Conservation (phyloP, 1,139 yeast species). For the Kodamaea sp. region DNA sequence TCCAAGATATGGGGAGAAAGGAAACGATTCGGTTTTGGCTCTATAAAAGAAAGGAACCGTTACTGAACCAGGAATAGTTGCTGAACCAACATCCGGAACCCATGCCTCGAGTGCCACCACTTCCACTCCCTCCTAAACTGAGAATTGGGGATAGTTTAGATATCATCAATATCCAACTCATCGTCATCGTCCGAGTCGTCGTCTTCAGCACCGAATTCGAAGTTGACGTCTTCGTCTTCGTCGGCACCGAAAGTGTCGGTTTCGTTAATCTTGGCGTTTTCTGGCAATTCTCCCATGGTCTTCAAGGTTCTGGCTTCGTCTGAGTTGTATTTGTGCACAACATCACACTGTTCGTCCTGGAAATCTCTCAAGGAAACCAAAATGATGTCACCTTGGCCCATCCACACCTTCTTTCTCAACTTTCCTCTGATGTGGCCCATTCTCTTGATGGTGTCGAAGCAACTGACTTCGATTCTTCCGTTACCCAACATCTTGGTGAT, state of each 20-base stretch:
- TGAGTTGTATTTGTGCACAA: slow-evolving; percentile 92
- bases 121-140: too few species aligned
- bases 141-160: slow-evolving; percentile 36
- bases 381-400: slow-evolving; percentile 97
- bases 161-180: slow-evolving; percentile 82
- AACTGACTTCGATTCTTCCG: slow-evolving; percentile 92
- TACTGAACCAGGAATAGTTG: too few species aligned
- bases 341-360: slow-evolving; percentile 98
- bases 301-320: slow-evolving; percentile 98
- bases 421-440: slow-evolving; percentile 99
- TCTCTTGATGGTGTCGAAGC: slow-evolving; percentile 93
- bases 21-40: background rate
- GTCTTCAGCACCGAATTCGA: slow-evolving; percentile 96
- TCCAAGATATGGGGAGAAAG: too few species aligned
- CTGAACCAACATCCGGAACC: too few species aligned
- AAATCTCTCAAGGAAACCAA: slow-evolving; percentile 95
- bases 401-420: slow-evolving; percentile 99
- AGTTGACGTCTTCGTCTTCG: slow-evolving; percentile 96
- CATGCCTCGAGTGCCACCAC: too few species aligned
- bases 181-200: slow-evolving; percentile 70
- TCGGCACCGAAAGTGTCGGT: slow-evolving; percentile 97
- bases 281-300: slow-evolving; percentile 95
- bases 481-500: slow-evolving; percentile 98
- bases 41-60: too few species aligned
- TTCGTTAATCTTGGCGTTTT: slow-evolving; percentile 95